Evolutionary conservation across 192 early-diverging fungal genomes (phyloP), one percentile per base, ranked within the genome.

Genomic region (Backusella luteola): DNA sequence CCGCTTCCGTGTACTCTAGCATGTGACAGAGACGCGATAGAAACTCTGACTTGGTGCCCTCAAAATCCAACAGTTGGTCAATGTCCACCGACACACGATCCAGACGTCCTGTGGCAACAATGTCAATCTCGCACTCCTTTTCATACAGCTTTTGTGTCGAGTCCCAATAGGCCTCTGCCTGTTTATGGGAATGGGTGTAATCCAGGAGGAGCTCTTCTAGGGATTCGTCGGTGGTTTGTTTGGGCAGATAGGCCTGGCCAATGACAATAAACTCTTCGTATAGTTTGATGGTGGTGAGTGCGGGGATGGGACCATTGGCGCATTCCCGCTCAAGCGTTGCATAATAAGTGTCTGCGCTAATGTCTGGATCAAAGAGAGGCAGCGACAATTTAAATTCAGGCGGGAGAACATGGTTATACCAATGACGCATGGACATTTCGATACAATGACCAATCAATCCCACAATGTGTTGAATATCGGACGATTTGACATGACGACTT

Each of bases 231-330:
- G 34, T 3, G 0, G 34, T 8, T 21, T n/a, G 21, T 34, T 75
- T 75, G 4, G 74, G 74, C 32, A 75, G 32, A 68, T 75, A 68
- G 14, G 66, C 56, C 36, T 52, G 41, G n/a, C 53, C 21, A n/a
- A 75, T 15, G 4, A 75, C 42, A 17, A 75, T 26, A 23, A 32
- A 75, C 34, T 75, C 74, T 46, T 56, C 34, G 26, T 75, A 75
- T 26, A 66, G 5, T 14, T 29, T 42, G 9, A 75, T 19, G 0
- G 74, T 75, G 29, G 66, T 75, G n/a, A 75, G 29, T n/a, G 21
- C 39, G 14, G 74, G 74, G 17, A 75, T 68, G 15, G 42, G 32
- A 15, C 15, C 42, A 6, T 34, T 7, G 0, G 38, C 4, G 5
- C 74, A 75, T 21, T 75, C 74, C 2, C 44, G 74, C 21, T 75